These are phyloP conservation scores for Myochromella boudieri DNA, from an alignment of 768 basidiomycete species.

Conservation along the genomic window DNA sequence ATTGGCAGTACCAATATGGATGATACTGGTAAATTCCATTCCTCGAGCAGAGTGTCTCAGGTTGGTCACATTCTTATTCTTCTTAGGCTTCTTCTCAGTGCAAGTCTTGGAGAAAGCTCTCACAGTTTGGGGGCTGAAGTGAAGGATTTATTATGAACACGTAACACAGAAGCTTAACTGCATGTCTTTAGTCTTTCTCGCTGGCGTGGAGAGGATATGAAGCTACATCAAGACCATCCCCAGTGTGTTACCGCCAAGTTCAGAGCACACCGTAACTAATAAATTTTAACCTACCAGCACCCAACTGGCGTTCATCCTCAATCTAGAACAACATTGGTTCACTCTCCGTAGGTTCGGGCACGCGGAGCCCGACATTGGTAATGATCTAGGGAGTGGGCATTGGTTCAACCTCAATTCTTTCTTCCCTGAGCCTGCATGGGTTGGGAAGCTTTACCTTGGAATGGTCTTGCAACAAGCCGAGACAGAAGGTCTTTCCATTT, in stretches of 20 bases:
- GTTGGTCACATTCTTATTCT: background rate
- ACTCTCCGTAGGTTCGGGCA: conserved; percentile 79
- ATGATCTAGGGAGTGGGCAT: conserved; percentile 29
- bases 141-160: conserved; percentile 19
- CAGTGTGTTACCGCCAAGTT: conserved; percentile 50
- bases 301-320: conserved; percentile 86
- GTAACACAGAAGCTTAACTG: conserved; percentile 12
- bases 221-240: conserved; percentile 69
- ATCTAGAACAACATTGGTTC: conserved; percentile 88
- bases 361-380: conserved; percentile 37
- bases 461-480: conserved; percentile 90
- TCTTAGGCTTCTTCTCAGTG: conserved; percentile 84
- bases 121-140: conserved; percentile 84
- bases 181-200: conserved; percentile 58
- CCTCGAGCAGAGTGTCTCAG: background rate
- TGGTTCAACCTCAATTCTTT: conserved; percentile 79
- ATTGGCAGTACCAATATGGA: conserved; percentile 81
- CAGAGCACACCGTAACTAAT: conserved; percentile 10
- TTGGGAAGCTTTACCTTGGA: conserved; percentile 78
- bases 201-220: conserved; percentile 86
- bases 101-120: conserved; percentile 87
- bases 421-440: conserved; percentile 71
- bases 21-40: conserved; percentile 67
- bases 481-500: conserved; percentile 59
- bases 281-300: conserved; percentile 41